These are phyloP conservation scores for Ramaria rubella DNA, from an alignment of 768 basidiomycete genomes.

Conservation along the genomic window DNA sequence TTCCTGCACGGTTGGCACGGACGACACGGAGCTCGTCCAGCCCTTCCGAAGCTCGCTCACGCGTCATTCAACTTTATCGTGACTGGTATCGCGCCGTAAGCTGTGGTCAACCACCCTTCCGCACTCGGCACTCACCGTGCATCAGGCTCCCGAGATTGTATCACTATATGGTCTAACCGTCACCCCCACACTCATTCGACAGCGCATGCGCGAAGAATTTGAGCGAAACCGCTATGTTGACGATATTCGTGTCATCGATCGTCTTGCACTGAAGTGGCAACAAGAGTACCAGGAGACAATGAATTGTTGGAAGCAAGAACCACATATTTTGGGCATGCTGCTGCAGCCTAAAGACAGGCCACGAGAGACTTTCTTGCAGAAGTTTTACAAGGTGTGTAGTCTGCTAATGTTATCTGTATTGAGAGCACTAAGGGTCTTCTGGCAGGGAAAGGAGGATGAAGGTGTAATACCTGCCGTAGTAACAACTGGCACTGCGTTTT, in stretches of 20 bases:
- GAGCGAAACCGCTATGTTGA: conserved; percentile 80
- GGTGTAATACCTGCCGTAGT: conserved; percentile 7
- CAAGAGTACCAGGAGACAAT: conserved; percentile 92
- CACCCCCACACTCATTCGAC: conserved; percentile 70
- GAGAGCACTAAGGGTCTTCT: background rate
- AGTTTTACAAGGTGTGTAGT: conserved; percentile 66
- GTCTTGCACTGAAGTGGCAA: conserved; percentile 75
- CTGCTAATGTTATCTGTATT: background rate
- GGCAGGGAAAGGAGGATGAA: conserved; percentile 9
- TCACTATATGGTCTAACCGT: conserved; percentile 75
- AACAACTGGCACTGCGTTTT: background rate
- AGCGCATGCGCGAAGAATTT: conserved; percentile 78
- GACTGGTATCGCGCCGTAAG: conserved; percentile 90
- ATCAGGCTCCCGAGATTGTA: conserved; percentile 87
- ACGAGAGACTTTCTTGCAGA: conserved; percentile 64
- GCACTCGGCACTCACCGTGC: conserved; percentile 4
- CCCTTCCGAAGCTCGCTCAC: conserved; percentile 53
- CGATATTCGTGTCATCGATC: conserved; percentile 77
- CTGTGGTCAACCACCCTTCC: conserved; percentile 17
- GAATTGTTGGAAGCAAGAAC: conserved; percentile 89
- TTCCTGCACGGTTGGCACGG: conserved; percentile 82
- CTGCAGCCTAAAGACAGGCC: conserved; percentile 44
- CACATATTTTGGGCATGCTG: conserved; percentile 70
- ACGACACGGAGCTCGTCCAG: conserved; percentile 51
- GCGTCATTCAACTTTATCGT: conserved; percentile 76